phyloP scores from a whole-genome alignment of 225 moss, liverwort and hornwort genomes.

The Pseudisothecium myosuroides region DNA sequence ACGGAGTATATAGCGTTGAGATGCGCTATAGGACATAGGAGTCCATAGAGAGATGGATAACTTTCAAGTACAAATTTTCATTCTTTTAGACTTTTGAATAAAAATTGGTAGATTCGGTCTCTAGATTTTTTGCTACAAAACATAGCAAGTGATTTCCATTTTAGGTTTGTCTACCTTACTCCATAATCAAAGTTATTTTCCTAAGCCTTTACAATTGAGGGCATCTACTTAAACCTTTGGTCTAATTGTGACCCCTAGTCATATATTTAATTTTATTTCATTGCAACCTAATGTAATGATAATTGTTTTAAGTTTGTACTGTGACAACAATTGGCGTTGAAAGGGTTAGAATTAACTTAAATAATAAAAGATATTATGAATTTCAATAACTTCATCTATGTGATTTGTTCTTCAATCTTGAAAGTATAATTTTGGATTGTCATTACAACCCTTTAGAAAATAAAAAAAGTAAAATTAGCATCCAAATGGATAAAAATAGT shows the following conservation, averaged over 20 bases:
- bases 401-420: not conserved
- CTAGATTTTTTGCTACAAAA: fast-evolving
- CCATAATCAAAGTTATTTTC: not conserved
- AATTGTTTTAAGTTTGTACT: not conserved
- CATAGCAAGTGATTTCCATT: not conserved
- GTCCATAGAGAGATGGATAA: not conserved
- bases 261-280: not conserved
- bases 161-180: not conserved
- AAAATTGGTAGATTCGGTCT: not conserved
- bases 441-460: not conserved
- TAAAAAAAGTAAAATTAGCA: not conserved
- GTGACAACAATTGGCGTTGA: not conserved
- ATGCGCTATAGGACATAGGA: too few relatives aligned
- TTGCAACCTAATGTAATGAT: not conserved
- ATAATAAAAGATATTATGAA: not conserved
- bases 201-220: not conserved
- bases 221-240: not conserved
- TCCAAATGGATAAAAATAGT: not conserved
- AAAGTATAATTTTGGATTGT: not conserved
- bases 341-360: not conserved
- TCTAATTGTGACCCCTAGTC: not conserved
- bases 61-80: not conserved
- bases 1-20: too few relatives aligned
- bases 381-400: not conserved
- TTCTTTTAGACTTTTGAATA: not conserved